A percentile compares a stretch with the other conserved stretches of the same genome.
Evolutionary conservation across 2,329 filamentous ascomycete genomes (phyloP).

Genomic region (Fonsecaea monophora): DNA sequence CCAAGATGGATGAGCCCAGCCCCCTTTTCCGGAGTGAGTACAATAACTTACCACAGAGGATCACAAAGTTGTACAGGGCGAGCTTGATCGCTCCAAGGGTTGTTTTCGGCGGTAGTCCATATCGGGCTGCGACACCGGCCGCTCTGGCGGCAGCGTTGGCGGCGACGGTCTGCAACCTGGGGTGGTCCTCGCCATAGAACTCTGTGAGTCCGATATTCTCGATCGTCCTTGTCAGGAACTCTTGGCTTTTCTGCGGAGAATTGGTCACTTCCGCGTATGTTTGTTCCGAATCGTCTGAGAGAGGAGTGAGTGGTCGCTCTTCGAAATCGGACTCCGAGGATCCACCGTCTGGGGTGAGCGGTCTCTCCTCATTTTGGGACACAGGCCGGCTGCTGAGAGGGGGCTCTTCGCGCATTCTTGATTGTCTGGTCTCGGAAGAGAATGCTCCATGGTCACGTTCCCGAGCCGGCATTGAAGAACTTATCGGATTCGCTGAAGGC

Average conservation of each 20-base stretch:
- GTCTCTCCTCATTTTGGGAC: not conserved
- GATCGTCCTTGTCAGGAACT: not conserved
- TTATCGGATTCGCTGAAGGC: not conserved
- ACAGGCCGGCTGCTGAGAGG: not conserved
- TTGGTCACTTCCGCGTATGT: not conserved
- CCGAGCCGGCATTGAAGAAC: not conserved
- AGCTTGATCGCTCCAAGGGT: not conserved
- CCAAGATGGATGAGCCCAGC: no score
- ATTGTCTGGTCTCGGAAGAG: not conserved
- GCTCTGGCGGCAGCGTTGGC: not conserved
- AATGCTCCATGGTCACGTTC: not conserved
- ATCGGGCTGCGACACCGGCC: not conserved
- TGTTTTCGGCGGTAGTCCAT: not conserved
- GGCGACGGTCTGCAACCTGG: not conserved
- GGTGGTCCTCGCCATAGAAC: not conserved
- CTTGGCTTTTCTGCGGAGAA: conserved; percentile 1
- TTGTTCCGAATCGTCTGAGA: conserved; percentile 1
- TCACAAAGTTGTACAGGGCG: not conserved
- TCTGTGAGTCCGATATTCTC: not conserved
- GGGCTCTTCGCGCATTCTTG: not conserved
- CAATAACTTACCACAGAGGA: conserved; percentile 1
- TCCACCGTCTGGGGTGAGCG: not conserved
- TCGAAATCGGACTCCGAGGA: not conserved
- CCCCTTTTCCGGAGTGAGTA: not conserved
- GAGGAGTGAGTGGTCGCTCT: not conserved